These are phyloP conservation scores for Closterium sp. DNA, from an alignment of 139 green algal species.

Conservation along the genomic window DNA sequence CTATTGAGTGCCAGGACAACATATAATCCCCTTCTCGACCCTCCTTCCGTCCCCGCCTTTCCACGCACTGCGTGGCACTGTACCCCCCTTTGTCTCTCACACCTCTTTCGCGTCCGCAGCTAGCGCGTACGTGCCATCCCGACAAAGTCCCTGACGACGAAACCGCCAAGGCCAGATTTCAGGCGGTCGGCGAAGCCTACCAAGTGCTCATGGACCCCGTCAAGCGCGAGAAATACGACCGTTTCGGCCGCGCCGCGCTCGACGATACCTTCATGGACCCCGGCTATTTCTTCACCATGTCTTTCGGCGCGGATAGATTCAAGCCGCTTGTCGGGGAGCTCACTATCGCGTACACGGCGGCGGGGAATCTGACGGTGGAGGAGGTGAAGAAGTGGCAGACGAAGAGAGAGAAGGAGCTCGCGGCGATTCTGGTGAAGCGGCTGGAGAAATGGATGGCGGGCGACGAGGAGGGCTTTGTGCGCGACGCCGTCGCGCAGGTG, in stretches of 20 bases:
- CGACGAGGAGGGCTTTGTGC: conserved; percentile 39
- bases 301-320: conserved; percentile 36
- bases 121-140: conserved; percentile 27
- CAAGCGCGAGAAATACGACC: conserved; percentile 14
- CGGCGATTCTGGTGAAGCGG: conserved; percentile 6
- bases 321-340: conserved; percentile 36
- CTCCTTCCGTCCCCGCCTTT: not conserved
- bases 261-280: conserved; percentile 40
- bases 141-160: conserved; percentile 43
- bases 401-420: conserved; percentile 21
- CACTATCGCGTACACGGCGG: conserved; percentile 34
- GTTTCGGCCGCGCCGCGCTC: conserved; percentile 8
- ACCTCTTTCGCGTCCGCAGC: not conserved
- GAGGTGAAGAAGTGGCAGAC: conserved; percentile 40
- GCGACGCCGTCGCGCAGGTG: conserved; percentile 28
- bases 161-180: conserved; percentile 9
- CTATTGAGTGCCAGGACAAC: too few relatives aligned
- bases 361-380: not conserved
- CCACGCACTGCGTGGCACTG: not conserved
- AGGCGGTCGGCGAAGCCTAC: conserved; percentile 36
- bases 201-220: conserved; percentile 40
- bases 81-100: not conserved
- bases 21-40: too few relatives aligned
- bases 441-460: conserved; percentile 28
- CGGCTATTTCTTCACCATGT: conserved; percentile 39